Conservation (phyloP, 2,329 filamentous ascomycete genomes). For the Rugonectria rugulosa region DNA sequence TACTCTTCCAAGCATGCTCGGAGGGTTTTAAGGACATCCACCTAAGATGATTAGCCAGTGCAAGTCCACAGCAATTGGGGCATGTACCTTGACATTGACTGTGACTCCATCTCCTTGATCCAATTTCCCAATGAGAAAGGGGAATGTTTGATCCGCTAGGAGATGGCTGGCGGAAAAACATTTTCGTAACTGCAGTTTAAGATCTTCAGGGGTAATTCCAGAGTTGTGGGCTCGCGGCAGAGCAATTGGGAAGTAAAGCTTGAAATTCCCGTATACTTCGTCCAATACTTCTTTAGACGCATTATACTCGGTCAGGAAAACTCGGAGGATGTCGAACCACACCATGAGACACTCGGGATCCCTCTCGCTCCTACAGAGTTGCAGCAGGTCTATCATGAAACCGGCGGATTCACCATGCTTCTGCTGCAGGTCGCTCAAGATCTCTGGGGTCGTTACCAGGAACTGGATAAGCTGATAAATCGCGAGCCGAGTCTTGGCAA, state of each 20-base stretch:
- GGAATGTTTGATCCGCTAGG: slow-evolving; percentile 55
- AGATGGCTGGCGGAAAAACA: slow-evolving; percentile 62
- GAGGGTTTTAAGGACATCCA: slow-evolving; percentile 65
- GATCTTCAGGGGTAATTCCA: slow-evolving; percentile 62
- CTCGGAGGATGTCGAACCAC: slow-evolving; percentile 62
- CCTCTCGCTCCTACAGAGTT: slow-evolving; percentile 61
- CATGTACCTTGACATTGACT: slow-evolving; percentile 62
- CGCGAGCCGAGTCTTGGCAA: slow-evolving; percentile 58
- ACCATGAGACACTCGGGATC: slow-evolving; percentile 64
- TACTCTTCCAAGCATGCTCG: slow-evolving; percentile 61
- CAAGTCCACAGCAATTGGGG: accelerated
- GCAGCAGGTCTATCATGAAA: slow-evolving; percentile 59
- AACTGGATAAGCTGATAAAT: slow-evolving; percentile 58
- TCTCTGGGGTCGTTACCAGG: slow-evolving; percentile 53
- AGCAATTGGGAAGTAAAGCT: slow-evolving; percentile 68
- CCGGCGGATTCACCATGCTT: slow-evolving; percentile 52
- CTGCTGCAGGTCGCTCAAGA: slow-evolving; percentile 54
- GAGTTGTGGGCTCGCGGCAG: slow-evolving; percentile 59
- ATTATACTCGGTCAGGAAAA: slow-evolving; percentile 55
- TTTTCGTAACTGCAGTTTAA: slow-evolving; percentile 60
- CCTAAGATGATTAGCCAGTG: slow-evolving; percentile 39
- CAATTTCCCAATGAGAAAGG: slow-evolving; percentile 64
- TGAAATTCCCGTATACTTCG: slow-evolving; percentile 62
- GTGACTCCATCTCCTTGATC: slow-evolving; percentile 67
- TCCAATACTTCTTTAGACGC: slow-evolving; percentile 55